Percentiles rank a stretch among this genome's conserved stretches.
These are phyloP conservation scores for Rhodotorula sp. DNA, from an alignment of 1,284 basidiomycete species.

Conservation along the genomic window DNA sequence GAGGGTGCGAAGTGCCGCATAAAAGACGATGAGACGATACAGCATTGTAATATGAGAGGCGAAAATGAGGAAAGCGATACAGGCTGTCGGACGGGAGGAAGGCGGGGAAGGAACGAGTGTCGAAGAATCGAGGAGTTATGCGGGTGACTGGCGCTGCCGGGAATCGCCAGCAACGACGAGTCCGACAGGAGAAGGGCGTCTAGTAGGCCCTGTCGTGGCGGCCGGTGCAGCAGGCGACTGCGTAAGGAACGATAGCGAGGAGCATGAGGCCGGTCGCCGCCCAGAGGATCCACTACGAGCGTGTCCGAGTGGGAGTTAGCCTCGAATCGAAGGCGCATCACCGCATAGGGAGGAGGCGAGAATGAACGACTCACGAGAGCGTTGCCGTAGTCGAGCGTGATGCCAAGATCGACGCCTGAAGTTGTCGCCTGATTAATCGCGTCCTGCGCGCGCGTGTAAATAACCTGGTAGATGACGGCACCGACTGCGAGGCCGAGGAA, in stretches of 20 bases:
- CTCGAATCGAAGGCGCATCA: no score
- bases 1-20: background rate
- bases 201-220: slow-evolving; percentile 9
- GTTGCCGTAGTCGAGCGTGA: slow-evolving; percentile 39
- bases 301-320: background rate
- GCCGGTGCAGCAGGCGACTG: slow-evolving; percentile 28
- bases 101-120: background rate
- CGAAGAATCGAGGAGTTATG: background rate
- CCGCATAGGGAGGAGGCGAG: background rate
- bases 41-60: background rate
- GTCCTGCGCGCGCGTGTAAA: slow-evolving; percentile 16
- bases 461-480: slow-evolving; percentile 37
- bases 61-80: background rate
- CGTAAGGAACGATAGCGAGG: slow-evolving; percentile 31
- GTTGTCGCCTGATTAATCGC: slow-evolving; percentile 27
- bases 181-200: no score
- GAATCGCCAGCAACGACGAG: background rate
- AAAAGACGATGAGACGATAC: background rate
- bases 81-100: background rate
- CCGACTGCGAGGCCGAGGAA: slow-evolving; percentile 39
- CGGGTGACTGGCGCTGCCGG: background rate
- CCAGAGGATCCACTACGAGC: slow-evolving; percentile 34
- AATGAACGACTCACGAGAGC: slow-evolving; percentile 22
- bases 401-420: slow-evolving; percentile 30
- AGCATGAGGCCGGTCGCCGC: slow-evolving; percentile 36